A percentile compares a stretch with the other conserved stretches of the same genome.
These are phyloP conservation scores for Aspergillus affinis DNA, from an alignment of 495 filamentous ascomycete species.

Conservation along the genomic window DNA sequence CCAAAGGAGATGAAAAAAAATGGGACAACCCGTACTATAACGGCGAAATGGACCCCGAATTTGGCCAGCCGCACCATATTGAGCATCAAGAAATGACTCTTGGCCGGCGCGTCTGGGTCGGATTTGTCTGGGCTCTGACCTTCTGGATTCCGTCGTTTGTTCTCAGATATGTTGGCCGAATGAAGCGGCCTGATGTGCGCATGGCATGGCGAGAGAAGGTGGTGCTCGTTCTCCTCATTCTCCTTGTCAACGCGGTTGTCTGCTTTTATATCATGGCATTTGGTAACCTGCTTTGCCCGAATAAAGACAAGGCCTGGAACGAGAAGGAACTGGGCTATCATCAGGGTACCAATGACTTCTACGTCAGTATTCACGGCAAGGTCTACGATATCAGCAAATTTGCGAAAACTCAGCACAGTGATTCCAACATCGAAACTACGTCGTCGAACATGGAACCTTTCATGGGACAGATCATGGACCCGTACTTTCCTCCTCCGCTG, in stretches of 20 bases:
- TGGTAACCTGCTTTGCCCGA: conserved; percentile 81
- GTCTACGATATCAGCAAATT: conserved; percentile 95
- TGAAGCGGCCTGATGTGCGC: conserved; percentile 95
- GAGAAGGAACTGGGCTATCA: conserved; percentile 69
- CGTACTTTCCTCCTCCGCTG: conserved; percentile 83
- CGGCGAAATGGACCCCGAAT: conserved; percentile 69
- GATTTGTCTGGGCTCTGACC: conserved; percentile 78
- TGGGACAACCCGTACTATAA: conserved; percentile 64
- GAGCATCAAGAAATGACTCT: conserved; percentile 63
- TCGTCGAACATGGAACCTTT: conserved; percentile 69
- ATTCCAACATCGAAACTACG: conserved; percentile 58
- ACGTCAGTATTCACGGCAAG: conserved; percentile 80
- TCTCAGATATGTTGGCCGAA: conserved; percentile 79
- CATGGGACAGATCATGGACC: conserved; percentile 73
- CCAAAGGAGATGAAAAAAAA: conserved; percentile 78
- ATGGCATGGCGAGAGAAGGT: conserved; percentile 98
- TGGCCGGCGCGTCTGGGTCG: conserved; percentile 74
- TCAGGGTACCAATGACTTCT: conserved; percentile 72
- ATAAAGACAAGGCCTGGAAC: conserved; percentile 89
- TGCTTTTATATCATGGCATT: conserved; percentile 93
- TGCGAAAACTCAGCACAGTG: conserved; percentile 80
- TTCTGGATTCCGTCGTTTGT: conserved; percentile 93
- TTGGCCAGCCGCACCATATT: conserved; percentile 72
- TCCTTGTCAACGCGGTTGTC: conserved; percentile 77
- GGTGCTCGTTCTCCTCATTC: conserved; percentile 75